Base-by-base conservation (phyloP, 345 rosid species). In the Citrus sinensis region DNA sequence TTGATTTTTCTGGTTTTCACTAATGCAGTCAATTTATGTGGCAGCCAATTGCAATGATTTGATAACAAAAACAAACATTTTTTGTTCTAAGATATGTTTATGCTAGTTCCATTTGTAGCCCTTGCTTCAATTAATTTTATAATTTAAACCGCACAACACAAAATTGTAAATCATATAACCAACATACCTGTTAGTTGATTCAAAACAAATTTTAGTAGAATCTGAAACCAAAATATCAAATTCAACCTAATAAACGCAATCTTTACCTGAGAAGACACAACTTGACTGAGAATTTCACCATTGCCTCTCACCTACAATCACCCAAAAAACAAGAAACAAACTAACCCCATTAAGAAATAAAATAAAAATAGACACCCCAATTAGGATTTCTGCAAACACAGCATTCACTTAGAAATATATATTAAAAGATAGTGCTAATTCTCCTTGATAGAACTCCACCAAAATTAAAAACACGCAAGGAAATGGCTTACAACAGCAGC, bases 271-370 rank as follows among this genome's bases (percentile, higher is more conserved):
- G 98, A 95, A 74, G 93, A 90, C 82, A 92, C 94, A 39, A 92
- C 96, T 85, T 95, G 99, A 82, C 99, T 91, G 10, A 95, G 92
- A 85, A 95, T 88, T 68, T 87, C 91, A n/a, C 98, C 98, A 73
- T 82, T 87, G 54, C 98, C 89, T 83, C 89, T 90, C 82, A 93
- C 99, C 97, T 92, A 80, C 63, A 85, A 75, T 20, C 74, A 77
- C 60, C 54, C 30, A 80, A 35, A 17, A 66, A 35, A 20, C 30
- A 25, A 46, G 16, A 34, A 17, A 75, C 35, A 69, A 42, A 61
- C 70, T 55, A 64, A 75, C 55, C 13, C 72, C 78, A 37, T 7
- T 9, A 67, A 64, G 29, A 61, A 70, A 13, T 3, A 76, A 30
- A 5, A 58, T 49, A 46, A 67, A 78, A 24, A 4, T 0, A 67